phyloP scores from a whole-genome alignment of 495 filamentous ascomycete species.

The Penicillium odoratum region DNA sequence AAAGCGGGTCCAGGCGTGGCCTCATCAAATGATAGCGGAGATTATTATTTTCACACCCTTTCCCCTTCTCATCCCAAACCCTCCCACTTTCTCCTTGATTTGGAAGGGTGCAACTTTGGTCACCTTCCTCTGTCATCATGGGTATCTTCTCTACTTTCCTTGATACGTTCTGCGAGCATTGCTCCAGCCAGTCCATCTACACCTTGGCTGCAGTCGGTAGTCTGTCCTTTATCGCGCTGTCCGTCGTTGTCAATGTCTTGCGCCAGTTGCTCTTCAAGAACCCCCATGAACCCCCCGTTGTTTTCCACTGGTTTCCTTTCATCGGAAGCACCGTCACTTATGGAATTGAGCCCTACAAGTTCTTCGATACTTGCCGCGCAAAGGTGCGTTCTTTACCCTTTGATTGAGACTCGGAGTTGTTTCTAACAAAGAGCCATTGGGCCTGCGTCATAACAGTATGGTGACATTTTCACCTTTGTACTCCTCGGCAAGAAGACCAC shows the following conservation, averaged over 20 bases:
- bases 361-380: constrained; percentile 55
- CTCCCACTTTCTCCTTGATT: constrained; percentile 11
- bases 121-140: constrained; percentile 25
- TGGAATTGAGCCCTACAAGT: constrained; percentile 63
- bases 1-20: constrained; percentile 21
- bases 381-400: constrained; percentile 41
- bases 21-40: constrained; percentile 28
- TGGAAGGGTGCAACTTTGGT: neutral
- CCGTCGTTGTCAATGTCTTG: constrained; percentile 61
- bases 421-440: constrained; percentile 12
- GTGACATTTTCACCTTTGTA: constrained; percentile 65
- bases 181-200: constrained; percentile 39
- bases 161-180: constrained; percentile 39
- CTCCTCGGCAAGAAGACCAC: constrained; percentile 64
- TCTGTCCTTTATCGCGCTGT: constrained; percentile 35
- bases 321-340: constrained; percentile 64
- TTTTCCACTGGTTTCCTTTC: constrained; percentile 65
- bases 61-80: constrained; percentile 8
- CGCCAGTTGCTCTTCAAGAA: constrained; percentile 71
- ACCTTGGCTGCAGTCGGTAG: constrained; percentile 28
- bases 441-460: constrained; percentile 44
- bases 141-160: constrained; percentile 41
- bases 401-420: neutral
- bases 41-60: constrained; percentile 25
- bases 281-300: constrained; percentile 59